These are phyloP conservation scores for Pichia exigua DNA, from an alignment of 805 yeast genomes.

Conservation along the genomic window DNA sequence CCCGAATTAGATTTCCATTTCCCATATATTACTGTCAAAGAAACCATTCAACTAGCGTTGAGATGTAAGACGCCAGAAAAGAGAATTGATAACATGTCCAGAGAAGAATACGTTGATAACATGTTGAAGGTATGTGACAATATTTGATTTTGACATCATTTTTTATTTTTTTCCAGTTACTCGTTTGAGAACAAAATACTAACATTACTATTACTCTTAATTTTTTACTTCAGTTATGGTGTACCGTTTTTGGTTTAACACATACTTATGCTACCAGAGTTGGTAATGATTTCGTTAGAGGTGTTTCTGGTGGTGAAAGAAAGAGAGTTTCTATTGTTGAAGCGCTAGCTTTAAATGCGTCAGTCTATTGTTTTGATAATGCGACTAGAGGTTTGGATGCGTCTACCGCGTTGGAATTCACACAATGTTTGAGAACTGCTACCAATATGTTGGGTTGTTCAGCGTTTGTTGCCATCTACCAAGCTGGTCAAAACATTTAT, in stretches of 20 bases:
- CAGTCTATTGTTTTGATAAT: constrained; percentile 68
- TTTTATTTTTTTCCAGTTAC: not conserved
- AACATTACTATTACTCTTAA: not conserved
- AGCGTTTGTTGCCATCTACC: constrained; percentile 26
- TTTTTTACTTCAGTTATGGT: constrained; percentile 6
- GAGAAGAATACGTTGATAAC: constrained; percentile 33
- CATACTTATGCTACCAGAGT: constrained; percentile 46
- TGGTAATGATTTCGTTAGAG: constrained; percentile 43
- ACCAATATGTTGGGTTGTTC: constrained; percentile 11
- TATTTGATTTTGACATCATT: no score
- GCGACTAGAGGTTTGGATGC: constrained; percentile 83
- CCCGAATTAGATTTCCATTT: constrained; percentile 53
- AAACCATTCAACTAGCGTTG: constrained; percentile 49
- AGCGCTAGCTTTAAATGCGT: constrained; percentile 57
- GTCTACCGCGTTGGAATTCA: constrained; percentile 72
- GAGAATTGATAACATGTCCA: constrained; percentile 31
- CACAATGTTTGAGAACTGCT: constrained; percentile 49
- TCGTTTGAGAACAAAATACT: not conserved
- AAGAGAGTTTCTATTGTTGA: constrained; percentile 81
- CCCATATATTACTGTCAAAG: constrained; percentile 47
- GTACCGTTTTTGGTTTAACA: constrained; percentile 41
- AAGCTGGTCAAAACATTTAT: constrained; percentile 61
- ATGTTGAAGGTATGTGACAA: constrained; percentile 33
- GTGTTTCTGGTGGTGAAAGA: constrained; percentile 80
- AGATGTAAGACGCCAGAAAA: constrained; percentile 49